Conservation (phyloP, 2,329 filamentous ascomycete species). For the Mycosphaerella sp. region DNA sequence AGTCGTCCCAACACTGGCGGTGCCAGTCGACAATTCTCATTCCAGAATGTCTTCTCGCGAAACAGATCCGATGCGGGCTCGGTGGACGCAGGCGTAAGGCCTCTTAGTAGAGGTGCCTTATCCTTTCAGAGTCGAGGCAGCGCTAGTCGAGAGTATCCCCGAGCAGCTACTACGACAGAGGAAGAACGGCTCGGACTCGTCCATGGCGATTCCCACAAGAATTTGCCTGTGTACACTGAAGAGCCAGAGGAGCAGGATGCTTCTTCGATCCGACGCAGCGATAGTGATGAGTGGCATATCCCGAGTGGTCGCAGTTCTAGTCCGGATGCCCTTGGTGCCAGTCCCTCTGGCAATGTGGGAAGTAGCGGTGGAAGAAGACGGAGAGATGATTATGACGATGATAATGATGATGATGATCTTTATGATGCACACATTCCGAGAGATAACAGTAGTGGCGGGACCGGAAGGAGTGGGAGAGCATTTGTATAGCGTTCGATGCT, state of each 20-base stretch:
- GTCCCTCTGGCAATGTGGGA: conserved; percentile 21
- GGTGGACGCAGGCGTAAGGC: conserved; percentile 23
- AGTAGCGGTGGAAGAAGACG: conserved; percentile 8
- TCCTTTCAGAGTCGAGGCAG: conserved; percentile 29
- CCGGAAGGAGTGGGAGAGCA: conserved; percentile 9
- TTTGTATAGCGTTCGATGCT: conserved; percentile 10
- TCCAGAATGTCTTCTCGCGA: conserved; percentile 73
- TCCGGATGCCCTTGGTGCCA: conserved; percentile 25
- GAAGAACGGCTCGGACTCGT: conserved; percentile 36
- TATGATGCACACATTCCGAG: conserved; percentile 11
- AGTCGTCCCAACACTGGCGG: conserved; percentile 1
- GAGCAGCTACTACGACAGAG: conserved; percentile 28
- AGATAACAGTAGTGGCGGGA: conserved; percentile 3
- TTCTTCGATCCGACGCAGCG: conserved; percentile 2
- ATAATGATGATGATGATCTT: conserved; percentile 9
- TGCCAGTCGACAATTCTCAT: conserved; percentile 82
- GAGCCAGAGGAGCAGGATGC: conserved; percentile 10
- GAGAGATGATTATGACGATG: conserved; percentile 9
- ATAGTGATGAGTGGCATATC: conserved; percentile 32
- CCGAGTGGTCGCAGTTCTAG: conserved; percentile 26
- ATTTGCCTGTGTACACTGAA: conserved; percentile 18
- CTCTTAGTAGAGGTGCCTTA: conserved; percentile 31
- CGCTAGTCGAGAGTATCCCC: conserved; percentile 17
- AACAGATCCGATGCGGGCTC: conserved; percentile 35
- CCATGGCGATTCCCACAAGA: conserved; percentile 29